Conservation (phyloP, 2,329 filamentous ascomycete species). For the Aaosphaeria pasadenensis region DNA sequence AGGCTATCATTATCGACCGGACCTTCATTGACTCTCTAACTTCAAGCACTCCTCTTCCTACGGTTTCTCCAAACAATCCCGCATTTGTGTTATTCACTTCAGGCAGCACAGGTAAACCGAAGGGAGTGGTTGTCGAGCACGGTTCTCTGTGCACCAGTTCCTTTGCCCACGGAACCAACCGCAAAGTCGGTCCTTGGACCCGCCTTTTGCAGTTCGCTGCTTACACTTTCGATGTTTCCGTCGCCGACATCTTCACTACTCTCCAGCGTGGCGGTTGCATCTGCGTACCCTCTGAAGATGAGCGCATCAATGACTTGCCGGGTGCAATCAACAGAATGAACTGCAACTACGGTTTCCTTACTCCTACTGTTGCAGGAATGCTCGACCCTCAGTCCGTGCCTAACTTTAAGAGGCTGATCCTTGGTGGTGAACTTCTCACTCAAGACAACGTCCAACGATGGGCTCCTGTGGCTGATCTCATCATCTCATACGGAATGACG, state of each 20-base stretch:
- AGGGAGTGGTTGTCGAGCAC: not conserved
- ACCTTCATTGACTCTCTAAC: conserved; percentile 1
- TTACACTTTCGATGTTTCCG: conserved; percentile 53
- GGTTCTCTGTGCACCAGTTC: not conserved
- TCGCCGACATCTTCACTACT: conserved; percentile 51
- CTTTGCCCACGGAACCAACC: not conserved
- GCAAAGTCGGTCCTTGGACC: not conserved
- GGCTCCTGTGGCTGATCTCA: conserved; percentile 6
- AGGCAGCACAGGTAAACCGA: not conserved
- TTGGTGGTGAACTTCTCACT: conserved; percentile 39
- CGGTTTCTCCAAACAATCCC: conserved; percentile 2
- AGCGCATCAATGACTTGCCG: conserved; percentile 48
- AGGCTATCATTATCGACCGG: conserved; percentile 6
- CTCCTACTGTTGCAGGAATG: conserved; percentile 53
- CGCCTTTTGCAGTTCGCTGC: conserved; percentile 31
- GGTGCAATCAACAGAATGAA: conserved; percentile 26
- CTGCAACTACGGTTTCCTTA: conserved; percentile 41
- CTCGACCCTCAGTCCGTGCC: conserved; percentile 42
- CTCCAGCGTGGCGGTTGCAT: conserved; percentile 46
- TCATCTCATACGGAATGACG: conserved; percentile 11
- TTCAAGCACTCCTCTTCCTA: conserved; percentile 1
- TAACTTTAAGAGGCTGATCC: conserved; percentile 37
- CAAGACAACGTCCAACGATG: conserved; percentile 16
- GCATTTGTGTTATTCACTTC: conserved; percentile 4
- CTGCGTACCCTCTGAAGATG: conserved; percentile 53